Conservation (phyloP, 1,284 basidiomycete genomes). For the Golubevia pallescens region DNA sequence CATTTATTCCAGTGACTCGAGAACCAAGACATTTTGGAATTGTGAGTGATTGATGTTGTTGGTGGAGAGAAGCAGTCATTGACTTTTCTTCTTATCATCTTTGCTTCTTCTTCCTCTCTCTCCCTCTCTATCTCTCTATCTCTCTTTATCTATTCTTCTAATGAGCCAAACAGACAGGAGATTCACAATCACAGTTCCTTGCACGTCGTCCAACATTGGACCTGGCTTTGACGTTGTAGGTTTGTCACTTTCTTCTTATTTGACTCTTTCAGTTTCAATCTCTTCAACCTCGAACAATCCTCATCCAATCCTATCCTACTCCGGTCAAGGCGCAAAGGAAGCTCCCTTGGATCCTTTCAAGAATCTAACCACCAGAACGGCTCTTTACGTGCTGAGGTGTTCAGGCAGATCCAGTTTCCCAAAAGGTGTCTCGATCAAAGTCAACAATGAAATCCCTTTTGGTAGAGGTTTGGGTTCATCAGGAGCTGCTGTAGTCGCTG, state of each 20-base stretch:
- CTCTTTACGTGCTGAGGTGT: slow-evolving; percentile 93
- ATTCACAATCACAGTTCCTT: slow-evolving; percentile 82
- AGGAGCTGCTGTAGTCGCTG: slow-evolving; percentile 95
- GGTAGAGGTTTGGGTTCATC: slow-evolving; percentile 96
- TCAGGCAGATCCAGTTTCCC: slow-evolving; percentile 79
- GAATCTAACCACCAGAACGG: slow-evolving; percentile 96
- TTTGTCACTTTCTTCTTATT: slow-evolving; percentile 86
- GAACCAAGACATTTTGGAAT: slow-evolving; percentile 63
- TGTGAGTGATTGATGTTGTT: background rate
- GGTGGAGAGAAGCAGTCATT: no score
- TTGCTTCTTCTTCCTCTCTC: no score
- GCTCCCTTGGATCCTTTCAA: slow-evolving; percentile 95
- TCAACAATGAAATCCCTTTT: slow-evolving; percentile 93
- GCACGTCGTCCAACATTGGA: slow-evolving; percentile 97
- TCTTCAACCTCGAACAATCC: slow-evolving; percentile 15
- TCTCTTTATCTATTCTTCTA: no score
- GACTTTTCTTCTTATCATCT: no score
- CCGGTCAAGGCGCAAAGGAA: slow-evolving; percentile 85
- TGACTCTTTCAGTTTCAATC: slow-evolving; percentile 76
- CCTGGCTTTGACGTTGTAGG: slow-evolving; percentile 99
- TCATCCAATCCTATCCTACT: slow-evolving; percentile 75
- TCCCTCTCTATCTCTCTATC: no score
- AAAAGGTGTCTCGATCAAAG: slow-evolving; percentile 71
- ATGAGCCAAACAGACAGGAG: no score
- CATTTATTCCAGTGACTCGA: slow-evolving; percentile 56